Evolutionary conservation across 1,139 yeast genomes (phyloP).

Genomic region (Arxiozyma heterogenica): DNA sequence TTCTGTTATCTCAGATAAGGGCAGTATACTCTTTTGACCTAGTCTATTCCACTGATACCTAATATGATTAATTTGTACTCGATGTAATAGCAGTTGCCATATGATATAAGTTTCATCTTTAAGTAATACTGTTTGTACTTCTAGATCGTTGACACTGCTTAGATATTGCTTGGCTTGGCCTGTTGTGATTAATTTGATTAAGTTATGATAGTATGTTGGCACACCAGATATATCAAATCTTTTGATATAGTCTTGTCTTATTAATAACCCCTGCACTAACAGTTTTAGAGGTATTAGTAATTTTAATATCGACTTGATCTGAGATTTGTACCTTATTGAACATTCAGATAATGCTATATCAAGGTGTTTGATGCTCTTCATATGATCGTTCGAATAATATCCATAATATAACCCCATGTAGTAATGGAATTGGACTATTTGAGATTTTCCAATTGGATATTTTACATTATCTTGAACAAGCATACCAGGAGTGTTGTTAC

Average conservation of each 20-base stretch:
- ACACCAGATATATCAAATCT: neutral
- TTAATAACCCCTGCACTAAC: neutral
- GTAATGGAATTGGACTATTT: constrained; percentile 19
- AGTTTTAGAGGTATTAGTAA: constrained; percentile 47
- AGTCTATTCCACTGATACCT: neutral
- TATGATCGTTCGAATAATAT: constrained; percentile 20
- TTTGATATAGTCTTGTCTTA: neutral
- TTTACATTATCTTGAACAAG: neutral
- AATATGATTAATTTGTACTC: neutral
- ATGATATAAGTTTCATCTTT: neutral
- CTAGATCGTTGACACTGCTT: neutral
- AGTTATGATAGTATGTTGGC: constrained; percentile 34
- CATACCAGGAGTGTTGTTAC: neutral
- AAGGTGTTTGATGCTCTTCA: constrained; percentile 16
- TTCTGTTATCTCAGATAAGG: neutral
- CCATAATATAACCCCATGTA: constrained; percentile 29
- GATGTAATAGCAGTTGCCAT: constrained; percentile 1
- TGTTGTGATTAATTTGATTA: constrained; percentile 40
- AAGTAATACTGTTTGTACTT: neutral
- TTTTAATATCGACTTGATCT: constrained; percentile 38
- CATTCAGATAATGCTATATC: constrained; percentile 17
- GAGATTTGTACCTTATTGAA: constrained; percentile 31
- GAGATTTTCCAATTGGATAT: constrained; percentile 1
- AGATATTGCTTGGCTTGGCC: constrained; percentile 51
- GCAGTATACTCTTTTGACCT: neutral